Evolutionary conservation across 768 basidiomycete species (phyloP).

Genomic region (Lentinus brumalis): DNA sequence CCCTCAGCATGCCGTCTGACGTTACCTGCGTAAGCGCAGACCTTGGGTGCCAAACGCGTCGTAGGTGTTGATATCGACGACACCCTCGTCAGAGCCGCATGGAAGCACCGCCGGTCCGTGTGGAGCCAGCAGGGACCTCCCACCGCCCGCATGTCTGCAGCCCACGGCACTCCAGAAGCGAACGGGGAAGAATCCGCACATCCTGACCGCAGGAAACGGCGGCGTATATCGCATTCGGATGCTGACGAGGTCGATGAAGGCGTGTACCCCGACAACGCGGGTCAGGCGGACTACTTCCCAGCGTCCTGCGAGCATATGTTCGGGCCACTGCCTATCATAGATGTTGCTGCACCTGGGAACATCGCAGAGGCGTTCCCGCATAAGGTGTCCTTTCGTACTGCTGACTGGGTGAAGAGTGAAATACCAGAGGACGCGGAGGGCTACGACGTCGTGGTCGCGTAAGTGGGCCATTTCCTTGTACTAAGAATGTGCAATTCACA

Average conservation of each 20-base stretch:
- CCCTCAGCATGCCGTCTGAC: conserved; percentile 3
- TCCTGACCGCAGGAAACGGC: conserved; percentile 14
- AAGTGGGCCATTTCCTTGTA: conserved; percentile 28
- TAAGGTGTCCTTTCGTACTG: conserved; percentile 70
- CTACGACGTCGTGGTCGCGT: conserved; percentile 85
- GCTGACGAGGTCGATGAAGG: conserved; percentile 16
- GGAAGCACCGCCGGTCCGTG: conserved; percentile 66
- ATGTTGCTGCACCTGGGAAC: conserved; percentile 25
- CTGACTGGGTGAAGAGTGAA: conserved; percentile 68
- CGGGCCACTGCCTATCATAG: conserved; percentile 72
- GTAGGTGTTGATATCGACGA: conserved; percentile 87
- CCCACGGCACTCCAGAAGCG: background rate
- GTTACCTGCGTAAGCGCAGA: conserved; percentile 53
- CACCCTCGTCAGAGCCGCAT: conserved; percentile 70
- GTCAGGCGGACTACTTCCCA: conserved; percentile 64
- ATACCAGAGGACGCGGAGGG: conserved; percentile 59
- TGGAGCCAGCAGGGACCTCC: conserved; percentile 68
- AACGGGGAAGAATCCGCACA: too few relatives aligned
- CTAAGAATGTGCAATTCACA: background rate
- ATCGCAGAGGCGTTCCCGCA: conserved; percentile 62
- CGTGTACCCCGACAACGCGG: conserved; percentile 17
- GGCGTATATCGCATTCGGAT: background rate
- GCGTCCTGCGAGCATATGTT: conserved; percentile 74
- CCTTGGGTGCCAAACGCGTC: conserved; percentile 61
- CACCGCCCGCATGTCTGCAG: background rate